Conservation (phyloP, 345 rosid species). For the Ricinus communis region DNA sequence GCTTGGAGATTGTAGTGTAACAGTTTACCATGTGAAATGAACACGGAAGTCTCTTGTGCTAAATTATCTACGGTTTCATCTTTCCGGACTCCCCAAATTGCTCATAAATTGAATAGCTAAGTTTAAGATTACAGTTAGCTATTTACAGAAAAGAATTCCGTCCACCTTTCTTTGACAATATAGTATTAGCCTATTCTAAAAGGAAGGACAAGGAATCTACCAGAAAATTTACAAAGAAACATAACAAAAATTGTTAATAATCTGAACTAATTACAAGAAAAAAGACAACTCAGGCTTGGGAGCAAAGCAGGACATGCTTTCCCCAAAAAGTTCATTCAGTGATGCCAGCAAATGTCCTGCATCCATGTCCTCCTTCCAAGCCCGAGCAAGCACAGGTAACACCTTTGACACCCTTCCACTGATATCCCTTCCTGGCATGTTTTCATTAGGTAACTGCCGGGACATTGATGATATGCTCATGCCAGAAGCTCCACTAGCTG, state of each 20-base stretch:
- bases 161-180: background rate
- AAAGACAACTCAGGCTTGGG: constrained; percentile 61
- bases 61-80: too few species aligned
- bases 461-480: constrained; percentile 30
- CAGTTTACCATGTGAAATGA: too few species aligned
- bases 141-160: too few species aligned
- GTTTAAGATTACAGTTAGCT: too few species aligned
- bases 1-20: too few species aligned
- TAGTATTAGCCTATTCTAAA: background rate
- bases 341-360: constrained; percentile 58
- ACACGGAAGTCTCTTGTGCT: too few species aligned
- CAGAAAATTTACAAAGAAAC: constrained; percentile 22
- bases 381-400: constrained; percentile 52
- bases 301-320: constrained; percentile 62
- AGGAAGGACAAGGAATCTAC: background rate
- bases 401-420: constrained; percentile 29
- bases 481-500: constrained; percentile 35
- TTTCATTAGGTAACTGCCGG: constrained; percentile 41
- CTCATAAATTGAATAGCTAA: too few species aligned
- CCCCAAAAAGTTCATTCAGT: constrained; percentile 60
- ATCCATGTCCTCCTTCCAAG: constrained; percentile 62
- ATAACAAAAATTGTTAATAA: background rate
- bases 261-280: constrained; percentile 52
- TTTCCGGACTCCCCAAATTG: too few species aligned
- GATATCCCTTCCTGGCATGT: constrained; percentile 37